Evolutionary conservation across 202 grass and related monocot genomes (phyloP).

Genomic region (Cymbopogon flexuosus): DNA sequence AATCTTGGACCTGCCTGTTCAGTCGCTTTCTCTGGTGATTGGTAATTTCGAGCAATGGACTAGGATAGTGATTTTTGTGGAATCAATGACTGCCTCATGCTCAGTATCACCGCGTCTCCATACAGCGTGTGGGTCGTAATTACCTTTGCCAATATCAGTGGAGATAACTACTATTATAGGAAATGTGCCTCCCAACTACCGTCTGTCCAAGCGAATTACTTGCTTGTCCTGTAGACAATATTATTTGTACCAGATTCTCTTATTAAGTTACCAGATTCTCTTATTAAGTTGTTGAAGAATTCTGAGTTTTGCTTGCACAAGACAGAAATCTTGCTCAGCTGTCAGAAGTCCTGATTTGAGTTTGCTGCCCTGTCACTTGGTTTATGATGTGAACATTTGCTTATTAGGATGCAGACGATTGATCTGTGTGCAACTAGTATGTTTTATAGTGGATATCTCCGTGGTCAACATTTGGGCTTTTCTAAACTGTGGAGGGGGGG

Average conservation of each 20-base stretch:
- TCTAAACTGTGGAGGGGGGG: neutral
- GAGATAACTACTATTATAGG: no score
- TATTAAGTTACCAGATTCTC: slow-evolving; percentile 21
- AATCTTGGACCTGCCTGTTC: neutral
- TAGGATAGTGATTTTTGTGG: neutral
- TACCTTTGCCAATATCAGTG: slow-evolving; percentile 26
- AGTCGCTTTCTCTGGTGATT: neutral
- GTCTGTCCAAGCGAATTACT: slow-evolving; percentile 24
- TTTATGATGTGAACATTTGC: neutral
- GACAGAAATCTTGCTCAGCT: slow-evolving; percentile 23
- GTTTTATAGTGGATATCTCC: neutral
- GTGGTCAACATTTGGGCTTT: neutral
- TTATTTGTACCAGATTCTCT: slow-evolving; percentile 21
- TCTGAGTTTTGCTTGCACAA: slow-evolving; percentile 4
- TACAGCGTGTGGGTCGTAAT: slow-evolving; percentile 2
- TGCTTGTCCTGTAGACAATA: slow-evolving; percentile 27
- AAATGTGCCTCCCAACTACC: slow-evolving; percentile 45
- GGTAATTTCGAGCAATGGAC: slow-evolving; percentile 1
- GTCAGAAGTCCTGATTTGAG: slow-evolving; percentile 11
- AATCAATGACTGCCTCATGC: slow-evolving; percentile 18
- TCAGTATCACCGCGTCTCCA: neutral
- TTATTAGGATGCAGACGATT: neutral
- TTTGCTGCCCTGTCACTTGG: neutral
- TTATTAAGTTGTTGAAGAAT: slow-evolving; percentile 22
- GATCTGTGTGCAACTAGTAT: neutral